Evolutionary conservation across 1,139 yeast genomes (phyloP), one percentile per base, ranked within the genome.

Genomic region (Saccharomycopsis phalli): DNA sequence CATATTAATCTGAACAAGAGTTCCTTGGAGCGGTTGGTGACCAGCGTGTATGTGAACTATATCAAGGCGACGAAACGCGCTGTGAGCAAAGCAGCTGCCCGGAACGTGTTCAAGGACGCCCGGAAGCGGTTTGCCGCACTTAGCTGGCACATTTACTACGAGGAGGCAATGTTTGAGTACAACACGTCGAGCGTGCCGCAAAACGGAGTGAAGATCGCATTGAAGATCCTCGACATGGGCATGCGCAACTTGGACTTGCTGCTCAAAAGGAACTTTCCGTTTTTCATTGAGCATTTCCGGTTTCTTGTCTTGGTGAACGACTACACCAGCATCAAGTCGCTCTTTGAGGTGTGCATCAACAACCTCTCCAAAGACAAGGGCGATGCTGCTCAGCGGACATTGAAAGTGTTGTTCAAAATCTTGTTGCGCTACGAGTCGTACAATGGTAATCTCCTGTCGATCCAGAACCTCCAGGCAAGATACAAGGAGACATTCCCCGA

Each of bases 151-250:
- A 71, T 91, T 25, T 91, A 72, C 57, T 78, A 80, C 21, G 93
- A 84, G 41, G 81, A 84, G 51, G 94, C 96, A 0, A 67, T 76
- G 55, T 68, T 88, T 66, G 98, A 91, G 56, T 78, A 75, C 52
- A 78, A 77, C 52, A 72, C 80, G 34, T 14, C 46, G 5, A 71
- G 71, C 44, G 69, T 55, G 34, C 26, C 28, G 2, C 65, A 62
- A 47, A 61, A 60, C 35, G 73, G 81, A 48, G 66, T 71, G 38
- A 79, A 76, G 41, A 76, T 82, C 31, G 91, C 96, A 0, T 65
- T 73, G 40, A 80, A 80, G 54, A 79, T 88, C 30, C 81, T 86
- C 58, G 94, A 83, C 49, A 61, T 86, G 37, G 97, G 94, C 2
- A 62, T 81, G 62, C 81, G 76, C 55, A 60, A 71, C 45, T 81